A percentile compares a stretch with the other conserved stretches of the same genome.
These are phyloP conservation scores for Solanum rostratum DNA, from an alignment of 257 asterid genomes.

Conservation along the genomic window DNA sequence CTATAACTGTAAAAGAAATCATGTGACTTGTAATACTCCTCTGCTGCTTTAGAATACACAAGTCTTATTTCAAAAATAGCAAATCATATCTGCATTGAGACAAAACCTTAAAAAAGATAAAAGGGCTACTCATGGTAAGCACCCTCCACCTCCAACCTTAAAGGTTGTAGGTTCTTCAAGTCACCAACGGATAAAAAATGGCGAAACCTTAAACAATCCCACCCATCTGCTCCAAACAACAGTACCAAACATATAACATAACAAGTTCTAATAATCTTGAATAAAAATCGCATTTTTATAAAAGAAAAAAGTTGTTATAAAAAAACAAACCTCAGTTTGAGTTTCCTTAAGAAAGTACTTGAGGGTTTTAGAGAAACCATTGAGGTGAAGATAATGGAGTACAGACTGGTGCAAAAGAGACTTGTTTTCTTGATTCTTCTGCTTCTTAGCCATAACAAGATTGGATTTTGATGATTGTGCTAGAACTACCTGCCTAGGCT, in stretches of 20 bases:
- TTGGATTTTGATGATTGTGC: conserved; percentile 4
- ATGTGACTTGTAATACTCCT: neutral
- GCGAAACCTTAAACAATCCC: neutral
- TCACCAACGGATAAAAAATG: neutral
- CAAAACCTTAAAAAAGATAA: too few species aligned
- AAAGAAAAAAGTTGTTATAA: neutral
- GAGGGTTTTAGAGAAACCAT: conserved; percentile 20
- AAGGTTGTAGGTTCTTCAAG: neutral
- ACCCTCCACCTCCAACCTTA: neutral
- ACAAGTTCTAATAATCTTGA: neutral
- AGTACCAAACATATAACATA: neutral
- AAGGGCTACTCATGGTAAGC: neutral
- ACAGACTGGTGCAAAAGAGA: conserved; percentile 12
- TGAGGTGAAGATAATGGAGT: conserved; percentile 10
- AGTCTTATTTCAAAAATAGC: neutral
- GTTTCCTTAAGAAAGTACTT: conserved; percentile 20
- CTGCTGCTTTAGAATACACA: too few species aligned
- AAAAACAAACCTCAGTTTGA: conserved; percentile 14
- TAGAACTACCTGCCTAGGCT: conserved; percentile 23
- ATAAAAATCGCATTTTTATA: neutral
- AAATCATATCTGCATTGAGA: neutral
- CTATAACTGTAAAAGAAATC: neutral
- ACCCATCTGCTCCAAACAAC: neutral
- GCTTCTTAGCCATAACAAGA: conserved; percentile 7
- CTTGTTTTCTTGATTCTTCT: neutral